A percentile compares a stretch with the other conserved stretches of the same genome.
Evolutionary conservation across 495 filamentous ascomycete genomes (phyloP).

Genomic region (Podospora bellae-mahoneyi): DNA sequence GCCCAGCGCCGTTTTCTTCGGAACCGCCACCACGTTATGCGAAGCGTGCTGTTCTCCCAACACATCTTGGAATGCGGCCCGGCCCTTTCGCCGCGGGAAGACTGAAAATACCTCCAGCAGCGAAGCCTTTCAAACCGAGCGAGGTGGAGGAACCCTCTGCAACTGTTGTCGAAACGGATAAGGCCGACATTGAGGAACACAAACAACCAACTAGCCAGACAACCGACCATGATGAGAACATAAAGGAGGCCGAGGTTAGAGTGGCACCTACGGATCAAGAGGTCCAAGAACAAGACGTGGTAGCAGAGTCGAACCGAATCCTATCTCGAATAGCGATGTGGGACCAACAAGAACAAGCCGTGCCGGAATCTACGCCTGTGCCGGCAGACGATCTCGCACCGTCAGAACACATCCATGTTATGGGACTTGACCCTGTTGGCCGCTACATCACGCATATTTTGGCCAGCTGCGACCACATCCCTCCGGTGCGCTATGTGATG

Average conservation of each 20-base stretch:
- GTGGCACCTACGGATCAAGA: not conserved
- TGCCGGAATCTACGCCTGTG: not conserved
- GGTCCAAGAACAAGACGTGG: not conserved
- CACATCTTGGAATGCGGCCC: not conserved
- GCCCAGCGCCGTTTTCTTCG: not conserved
- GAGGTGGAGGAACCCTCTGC: not conserved
- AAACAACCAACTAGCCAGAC: not conserved
- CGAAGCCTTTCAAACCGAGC: not conserved
- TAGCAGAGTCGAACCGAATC: not conserved
- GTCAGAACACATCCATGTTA: slow-evolving; percentile 47
- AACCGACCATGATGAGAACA: not conserved
- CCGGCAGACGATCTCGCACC: slow-evolving; percentile 4
- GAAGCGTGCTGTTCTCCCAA: not conserved
- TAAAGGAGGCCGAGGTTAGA: not conserved
- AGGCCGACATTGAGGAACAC: not conserved
- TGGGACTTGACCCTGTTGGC: slow-evolving; percentile 50
- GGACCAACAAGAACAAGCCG: slow-evolving; percentile 11
- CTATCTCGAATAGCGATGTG: slow-evolving; percentile 9
- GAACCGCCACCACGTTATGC: not conserved
- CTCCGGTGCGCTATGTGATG: slow-evolving; percentile 31
- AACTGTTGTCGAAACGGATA: not conserved
- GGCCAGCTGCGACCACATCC: slow-evolving; percentile 32
- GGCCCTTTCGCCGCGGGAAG: not conserved
- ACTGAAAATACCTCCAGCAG: not conserved
- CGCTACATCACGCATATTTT: slow-evolving; percentile 51